Conservation (phyloP, 495 filamentous ascomycete genomes). For the Pyronema omphalodes region DNA sequence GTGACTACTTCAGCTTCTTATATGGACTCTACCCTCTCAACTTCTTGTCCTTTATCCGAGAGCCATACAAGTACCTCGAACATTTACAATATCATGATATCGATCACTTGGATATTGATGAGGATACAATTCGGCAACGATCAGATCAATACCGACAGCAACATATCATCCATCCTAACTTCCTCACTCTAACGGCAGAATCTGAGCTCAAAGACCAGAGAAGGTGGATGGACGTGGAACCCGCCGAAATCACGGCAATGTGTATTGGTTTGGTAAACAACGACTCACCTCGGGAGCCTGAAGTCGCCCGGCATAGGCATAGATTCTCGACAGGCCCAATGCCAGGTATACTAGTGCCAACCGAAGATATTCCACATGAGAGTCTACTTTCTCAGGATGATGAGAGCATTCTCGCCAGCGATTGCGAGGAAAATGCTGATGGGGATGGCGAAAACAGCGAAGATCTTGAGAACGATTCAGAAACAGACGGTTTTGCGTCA, state of each 20-base stretch:
- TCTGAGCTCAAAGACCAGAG: slow-evolving; percentile 50
- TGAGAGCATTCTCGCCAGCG: background rate
- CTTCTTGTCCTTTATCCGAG: slow-evolving; percentile 57
- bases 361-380: slow-evolving; percentile 26
- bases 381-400: slow-evolving; percentile 23
- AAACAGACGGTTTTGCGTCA: slow-evolving; percentile 6
- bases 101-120: slow-evolving; percentile 52
- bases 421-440: background rate
- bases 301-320: slow-evolving; percentile 23
- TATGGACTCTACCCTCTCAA: slow-evolving; percentile 69
- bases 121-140: slow-evolving; percentile 46
- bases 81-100: slow-evolving; percentile 40
- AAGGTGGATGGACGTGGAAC: slow-evolving; percentile 53
- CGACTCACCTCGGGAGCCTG: slow-evolving; percentile 18
- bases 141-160: slow-evolving; percentile 48
- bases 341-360: slow-evolving; percentile 24
- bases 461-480: slow-evolving; percentile 5
- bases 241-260: slow-evolving; percentile 49
- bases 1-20: slow-evolving; percentile 59
- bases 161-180: slow-evolving; percentile 56
- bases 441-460: slow-evolving; percentile 12
- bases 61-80: slow-evolving; percentile 51
- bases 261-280: slow-evolving; percentile 39
- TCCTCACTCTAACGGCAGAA: slow-evolving; percentile 49
- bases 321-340: slow-evolving; percentile 21